Evolutionary conservation across 108 stramenopile genomes (phyloP).

Genomic region (Parietichytrium sp.): DNA sequence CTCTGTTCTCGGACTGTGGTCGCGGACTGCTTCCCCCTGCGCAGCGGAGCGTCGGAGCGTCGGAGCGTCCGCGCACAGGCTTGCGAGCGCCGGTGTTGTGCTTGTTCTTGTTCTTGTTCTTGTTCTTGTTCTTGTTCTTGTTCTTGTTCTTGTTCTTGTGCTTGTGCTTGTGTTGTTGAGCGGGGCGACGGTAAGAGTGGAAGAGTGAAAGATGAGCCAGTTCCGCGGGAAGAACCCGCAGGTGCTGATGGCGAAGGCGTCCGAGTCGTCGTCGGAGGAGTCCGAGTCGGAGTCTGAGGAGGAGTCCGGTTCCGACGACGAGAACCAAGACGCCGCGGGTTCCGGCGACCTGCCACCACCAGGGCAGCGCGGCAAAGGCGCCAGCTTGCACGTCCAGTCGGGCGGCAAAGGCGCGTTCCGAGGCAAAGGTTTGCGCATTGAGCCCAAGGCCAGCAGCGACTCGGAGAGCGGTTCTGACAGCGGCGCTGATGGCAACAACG

Average conservation of each 20-base stretch:
- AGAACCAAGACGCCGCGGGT: neutral
- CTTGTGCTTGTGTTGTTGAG: no score
- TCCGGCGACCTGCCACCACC: neutral
- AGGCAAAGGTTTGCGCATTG: neutral
- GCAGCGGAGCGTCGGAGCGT: no score
- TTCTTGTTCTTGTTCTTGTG: no score
- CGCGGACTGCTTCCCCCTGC: no score
- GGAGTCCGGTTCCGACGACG: neutral
- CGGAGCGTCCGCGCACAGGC: no score
- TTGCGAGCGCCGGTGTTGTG: no score
- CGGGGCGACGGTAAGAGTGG: no score
- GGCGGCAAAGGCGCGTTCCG: slow-evolving; percentile 1
- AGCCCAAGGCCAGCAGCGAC: neutral
- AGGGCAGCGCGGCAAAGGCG: slow-evolving; percentile 24
- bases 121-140: no score
- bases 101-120: no score
- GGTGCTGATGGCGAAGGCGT: neutral
- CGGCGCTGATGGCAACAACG: neutral
- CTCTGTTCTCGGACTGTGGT: no score
- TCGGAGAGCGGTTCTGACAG: no score
- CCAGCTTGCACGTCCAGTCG: neutral
- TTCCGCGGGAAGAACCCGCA: slow-evolving; percentile 1
- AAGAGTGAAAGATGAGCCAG: no score
- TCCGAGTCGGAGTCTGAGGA: neutral
- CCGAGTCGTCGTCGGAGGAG: neutral